These are phyloP conservation scores for Penstemon barbatus DNA, from an alignment of 257 asterid species.

Conservation along the genomic window DNA sequence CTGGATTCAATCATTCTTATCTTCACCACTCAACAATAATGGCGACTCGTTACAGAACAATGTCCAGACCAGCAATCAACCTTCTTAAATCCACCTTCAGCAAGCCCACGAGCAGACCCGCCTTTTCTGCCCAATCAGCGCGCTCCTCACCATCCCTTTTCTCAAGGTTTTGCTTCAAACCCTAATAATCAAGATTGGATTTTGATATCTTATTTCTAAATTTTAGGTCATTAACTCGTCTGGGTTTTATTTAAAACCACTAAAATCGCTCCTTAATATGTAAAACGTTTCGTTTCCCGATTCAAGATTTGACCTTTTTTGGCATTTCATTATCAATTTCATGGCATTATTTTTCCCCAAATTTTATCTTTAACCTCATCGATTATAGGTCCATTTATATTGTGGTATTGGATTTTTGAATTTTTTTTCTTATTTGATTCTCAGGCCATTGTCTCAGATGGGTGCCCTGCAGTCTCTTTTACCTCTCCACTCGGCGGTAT, in stretches of 20 bases:
- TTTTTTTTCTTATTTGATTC: constrained; percentile 13
- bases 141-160: constrained; percentile 26
- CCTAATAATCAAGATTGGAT: constrained; percentile 7
- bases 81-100: constrained; percentile 53
- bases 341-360: not conserved
- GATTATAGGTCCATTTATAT: not conserved
- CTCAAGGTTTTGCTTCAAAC: constrained; percentile 23
- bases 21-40: constrained; percentile 26
- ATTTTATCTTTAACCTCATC: not conserved
- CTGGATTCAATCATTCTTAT: constrained; percentile 16
- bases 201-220: constrained; percentile 22
- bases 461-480: constrained; percentile 66
- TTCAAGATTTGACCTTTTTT: not conserved
- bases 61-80: constrained; percentile 69
- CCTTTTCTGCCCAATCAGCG: constrained; percentile 26
- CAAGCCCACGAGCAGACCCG: constrained; percentile 42
- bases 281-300: not conserved
- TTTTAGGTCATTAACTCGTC: not conserved
- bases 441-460: constrained; percentile 58
- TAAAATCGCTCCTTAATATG: not conserved
- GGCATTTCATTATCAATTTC: not conserved
- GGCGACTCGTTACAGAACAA: constrained; percentile 68
- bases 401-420: constrained; percentile 2
- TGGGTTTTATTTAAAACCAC: not conserved
- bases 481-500: constrained; percentile 78